A percentile compares a stretch with the other conserved stretches of the same genome.
phyloP scores from a whole-genome alignment of 2,329 filamentous ascomycete species.

The Tolypocladium cylindrosporum region DNA sequence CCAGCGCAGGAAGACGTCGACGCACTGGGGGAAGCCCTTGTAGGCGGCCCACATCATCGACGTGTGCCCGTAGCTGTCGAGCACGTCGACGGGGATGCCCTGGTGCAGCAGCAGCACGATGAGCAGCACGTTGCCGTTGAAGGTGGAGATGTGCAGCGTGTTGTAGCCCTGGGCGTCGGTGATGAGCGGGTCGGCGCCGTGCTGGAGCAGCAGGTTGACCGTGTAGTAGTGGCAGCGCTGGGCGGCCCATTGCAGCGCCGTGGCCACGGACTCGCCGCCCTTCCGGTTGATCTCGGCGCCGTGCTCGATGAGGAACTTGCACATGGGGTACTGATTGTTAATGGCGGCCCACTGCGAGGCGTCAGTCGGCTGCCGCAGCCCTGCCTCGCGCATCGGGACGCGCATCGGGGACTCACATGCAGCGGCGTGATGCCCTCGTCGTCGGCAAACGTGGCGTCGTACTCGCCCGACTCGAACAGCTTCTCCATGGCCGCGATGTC shows the following conservation, averaged over 20 bases:
- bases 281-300: conserved; percentile 91
- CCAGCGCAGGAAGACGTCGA: conserved; percentile 89
- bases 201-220: conserved; percentile 81
- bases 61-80: conserved; percentile 85
- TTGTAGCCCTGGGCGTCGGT: conserved; percentile 97
- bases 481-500: conserved; percentile 81
- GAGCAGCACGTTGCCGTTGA: conserved; percentile 90
- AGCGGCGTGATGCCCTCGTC: conserved; percentile 91
- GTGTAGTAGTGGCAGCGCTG: conserved; percentile 96
- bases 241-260: conserved; percentile 91
- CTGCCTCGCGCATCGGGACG: conserved; percentile 15
- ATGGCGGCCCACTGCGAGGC: conserved; percentile 82
- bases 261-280: conserved; percentile 90
- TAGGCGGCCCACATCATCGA: conserved; percentile 98
- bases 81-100: conserved; percentile 86
- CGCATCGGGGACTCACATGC: conserved; percentile 68
- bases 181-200: conserved; percentile 85
- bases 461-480: conserved; percentile 75
- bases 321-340: conserved; percentile 96
- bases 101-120: conserved; percentile 86
- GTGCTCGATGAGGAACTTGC: conserved; percentile 78
- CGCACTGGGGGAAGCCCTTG: conserved; percentile 87
- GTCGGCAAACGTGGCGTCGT: conserved; percentile 73
- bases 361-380: background rate
- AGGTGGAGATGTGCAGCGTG: conserved; percentile 90